A percentile compares a stretch with the other conserved stretches of the same genome.
These are phyloP conservation scores for Candida cerambycidarum DNA, from an alignment of 805 yeast genomes.

Conservation along the genomic window DNA sequence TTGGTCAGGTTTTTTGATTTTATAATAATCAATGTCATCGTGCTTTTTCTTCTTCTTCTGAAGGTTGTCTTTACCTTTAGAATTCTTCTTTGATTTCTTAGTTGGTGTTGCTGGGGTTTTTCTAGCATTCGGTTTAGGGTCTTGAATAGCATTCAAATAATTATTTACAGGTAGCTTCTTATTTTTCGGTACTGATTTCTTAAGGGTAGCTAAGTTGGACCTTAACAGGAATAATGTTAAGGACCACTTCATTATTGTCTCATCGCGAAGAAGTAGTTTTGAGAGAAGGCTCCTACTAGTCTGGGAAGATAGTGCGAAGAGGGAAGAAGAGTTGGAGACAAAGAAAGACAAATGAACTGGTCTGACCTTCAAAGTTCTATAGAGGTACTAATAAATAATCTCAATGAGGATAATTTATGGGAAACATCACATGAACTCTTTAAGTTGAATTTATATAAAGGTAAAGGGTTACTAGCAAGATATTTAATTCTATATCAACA, in stretches of 20 bases:
- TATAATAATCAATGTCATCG: slow-evolving; percentile 5
- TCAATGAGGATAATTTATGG: slow-evolving; percentile 48
- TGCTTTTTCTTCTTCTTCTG: background rate
- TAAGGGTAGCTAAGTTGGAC: background rate
- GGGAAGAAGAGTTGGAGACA: no score
- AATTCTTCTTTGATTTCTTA: background rate
- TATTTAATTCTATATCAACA: slow-evolving; percentile 33
- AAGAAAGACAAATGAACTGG: slow-evolving; percentile 41
- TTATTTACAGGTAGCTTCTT: background rate
- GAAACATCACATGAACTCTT: slow-evolving; percentile 51
- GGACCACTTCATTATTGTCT: slow-evolving; percentile 6
- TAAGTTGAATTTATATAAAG: slow-evolving; percentile 57
- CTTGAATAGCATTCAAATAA: background rate
- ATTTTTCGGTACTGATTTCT: background rate
- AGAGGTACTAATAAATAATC: slow-evolving; percentile 48
- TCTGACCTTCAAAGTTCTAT: slow-evolving; percentile 47
- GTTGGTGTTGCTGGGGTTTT: background rate
- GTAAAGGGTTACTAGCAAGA: slow-evolving; percentile 59
- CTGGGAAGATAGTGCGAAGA: no score
- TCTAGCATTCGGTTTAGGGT: no score
- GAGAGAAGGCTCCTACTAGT: no score
- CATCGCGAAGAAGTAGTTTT: slow-evolving; percentile 6
- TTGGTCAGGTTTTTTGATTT: slow-evolving; percentile 16
- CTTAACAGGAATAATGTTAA: slow-evolving; percentile 1
- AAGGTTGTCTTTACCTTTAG: background rate